Evolutionary conservation across 108 stramenopile genomes (phyloP).

Genomic region (Cyclotella cryptica): DNA sequence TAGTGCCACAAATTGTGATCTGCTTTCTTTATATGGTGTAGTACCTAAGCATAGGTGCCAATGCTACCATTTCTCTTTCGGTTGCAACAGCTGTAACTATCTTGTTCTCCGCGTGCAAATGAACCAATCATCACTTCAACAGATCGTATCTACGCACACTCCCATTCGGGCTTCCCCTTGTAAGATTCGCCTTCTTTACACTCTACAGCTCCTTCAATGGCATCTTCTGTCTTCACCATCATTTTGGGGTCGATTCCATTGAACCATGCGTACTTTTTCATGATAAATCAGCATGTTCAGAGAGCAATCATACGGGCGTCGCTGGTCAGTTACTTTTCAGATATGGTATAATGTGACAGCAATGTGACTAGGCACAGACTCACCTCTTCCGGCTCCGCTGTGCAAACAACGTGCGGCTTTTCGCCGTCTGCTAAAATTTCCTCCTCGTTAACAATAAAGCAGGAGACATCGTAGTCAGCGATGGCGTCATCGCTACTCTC

Average conservation of each 20-base stretch:
- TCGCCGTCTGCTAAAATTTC: constrained; percentile 56
- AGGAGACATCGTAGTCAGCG: constrained; percentile 49
- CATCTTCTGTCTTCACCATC: constrained; percentile 49
- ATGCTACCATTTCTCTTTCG: too few relatives aligned
- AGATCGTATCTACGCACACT: constrained; percentile 49
- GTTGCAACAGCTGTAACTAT: not conserved
- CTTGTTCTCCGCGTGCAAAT: not conserved
- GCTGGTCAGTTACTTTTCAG: not conserved
- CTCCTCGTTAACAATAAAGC: constrained; percentile 62
- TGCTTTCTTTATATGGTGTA: too few relatives aligned
- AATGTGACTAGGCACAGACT: constrained; percentile 1
- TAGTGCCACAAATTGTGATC: too few relatives aligned
- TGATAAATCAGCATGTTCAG: not conserved
- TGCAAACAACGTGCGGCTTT: constrained; percentile 63
- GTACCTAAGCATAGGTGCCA: too few relatives aligned
- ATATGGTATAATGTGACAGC: not conserved
- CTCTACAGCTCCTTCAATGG: constrained; percentile 32
- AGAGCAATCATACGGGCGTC: not conserved
- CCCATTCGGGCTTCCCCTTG: constrained; percentile 68
- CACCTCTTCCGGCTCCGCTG: constrained; percentile 54
- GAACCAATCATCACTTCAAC: not conserved
- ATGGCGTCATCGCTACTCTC: not conserved
- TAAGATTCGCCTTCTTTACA: constrained; percentile 62
- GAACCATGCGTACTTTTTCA: constrained; percentile 65
- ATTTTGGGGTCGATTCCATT: constrained; percentile 60